phyloP scores from a whole-genome alignment of 345 rosid species.

The Heritiera fomes region DNA sequence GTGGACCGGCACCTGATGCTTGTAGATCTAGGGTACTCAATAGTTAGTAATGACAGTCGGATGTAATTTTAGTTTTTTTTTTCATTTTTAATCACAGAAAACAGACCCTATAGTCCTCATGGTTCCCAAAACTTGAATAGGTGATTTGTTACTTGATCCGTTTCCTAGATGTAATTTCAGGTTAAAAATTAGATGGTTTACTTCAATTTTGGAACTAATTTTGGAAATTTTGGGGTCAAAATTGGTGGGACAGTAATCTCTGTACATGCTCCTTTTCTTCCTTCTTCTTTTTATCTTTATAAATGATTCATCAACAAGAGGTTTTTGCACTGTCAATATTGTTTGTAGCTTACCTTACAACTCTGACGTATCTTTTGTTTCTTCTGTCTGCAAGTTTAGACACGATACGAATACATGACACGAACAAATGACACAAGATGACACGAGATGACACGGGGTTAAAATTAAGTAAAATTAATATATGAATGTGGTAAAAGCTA shows the following conservation, averaged over 20 bases:
- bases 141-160: not conserved
- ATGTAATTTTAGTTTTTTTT: not conserved
- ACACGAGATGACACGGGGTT: no score
- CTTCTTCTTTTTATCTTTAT: not conserved
- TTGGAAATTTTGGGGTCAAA: not conserved
- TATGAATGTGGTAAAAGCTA: no score
- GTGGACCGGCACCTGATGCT: not conserved
- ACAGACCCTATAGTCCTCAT: not conserved
- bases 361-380: slow-evolving; percentile 24
- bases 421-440: no score
- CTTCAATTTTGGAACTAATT: not conserved
- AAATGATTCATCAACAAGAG: not conserved
- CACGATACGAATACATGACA: no score
- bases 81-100: no score
- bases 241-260: not conserved
- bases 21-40: not conserved
- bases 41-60: not conserved
- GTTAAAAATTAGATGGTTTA: not conserved
- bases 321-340: not conserved
- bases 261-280: not conserved
- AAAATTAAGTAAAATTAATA: no score
- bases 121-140: not conserved
- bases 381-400: no score
- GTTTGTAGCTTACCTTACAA: not conserved
- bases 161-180: not conserved